These are phyloP conservation scores for Pleurotus cornucopiae DNA, from an alignment of 768 basidiomycete species.

Conservation along the genomic window DNA sequence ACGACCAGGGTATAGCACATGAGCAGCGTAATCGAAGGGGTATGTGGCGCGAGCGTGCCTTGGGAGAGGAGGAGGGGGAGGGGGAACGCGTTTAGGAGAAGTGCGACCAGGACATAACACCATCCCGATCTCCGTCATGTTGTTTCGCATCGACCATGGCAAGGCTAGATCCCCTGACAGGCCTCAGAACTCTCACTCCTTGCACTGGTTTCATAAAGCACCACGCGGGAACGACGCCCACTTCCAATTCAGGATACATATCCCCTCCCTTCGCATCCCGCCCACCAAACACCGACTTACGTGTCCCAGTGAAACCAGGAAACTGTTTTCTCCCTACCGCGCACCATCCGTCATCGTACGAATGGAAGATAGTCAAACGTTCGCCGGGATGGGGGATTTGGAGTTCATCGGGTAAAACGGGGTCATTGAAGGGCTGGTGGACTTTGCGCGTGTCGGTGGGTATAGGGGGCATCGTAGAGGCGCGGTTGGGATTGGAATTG, in stretches of 20 bases:
- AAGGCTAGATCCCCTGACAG: constrained; percentile 59
- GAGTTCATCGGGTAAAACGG: constrained; percentile 74
- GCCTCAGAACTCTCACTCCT: constrained; percentile 57
- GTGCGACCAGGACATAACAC: constrained; percentile 70
- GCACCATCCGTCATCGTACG: constrained; percentile 81
- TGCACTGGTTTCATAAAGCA: constrained; percentile 64
- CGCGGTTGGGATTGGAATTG: constrained; percentile 17
- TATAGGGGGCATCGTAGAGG: constrained; percentile 20
- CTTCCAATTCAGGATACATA: constrained; percentile 43
- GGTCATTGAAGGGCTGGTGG: constrained; percentile 58
- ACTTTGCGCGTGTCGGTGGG: constrained; percentile 42
- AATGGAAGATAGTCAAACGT: constrained; percentile 54
- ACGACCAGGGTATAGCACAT: neutral
- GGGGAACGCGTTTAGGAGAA: constrained; percentile 30
- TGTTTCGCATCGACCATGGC: constrained; percentile 49
- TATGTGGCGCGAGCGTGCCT: neutral
- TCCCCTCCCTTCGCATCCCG: constrained; percentile 10
- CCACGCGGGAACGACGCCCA: constrained; percentile 77
- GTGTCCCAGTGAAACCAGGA: constrained; percentile 20
- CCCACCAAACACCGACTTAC: constrained; percentile 38
- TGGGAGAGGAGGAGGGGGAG: neutral
- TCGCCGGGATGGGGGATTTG: constrained; percentile 51
- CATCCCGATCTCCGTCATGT: constrained; percentile 43
- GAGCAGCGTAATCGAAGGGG: neutral
- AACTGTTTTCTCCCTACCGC: constrained; percentile 53